phyloP scores from a whole-genome alignment of 2,329 filamentous ascomycete species.

The Xylariaceae sp. region DNA sequence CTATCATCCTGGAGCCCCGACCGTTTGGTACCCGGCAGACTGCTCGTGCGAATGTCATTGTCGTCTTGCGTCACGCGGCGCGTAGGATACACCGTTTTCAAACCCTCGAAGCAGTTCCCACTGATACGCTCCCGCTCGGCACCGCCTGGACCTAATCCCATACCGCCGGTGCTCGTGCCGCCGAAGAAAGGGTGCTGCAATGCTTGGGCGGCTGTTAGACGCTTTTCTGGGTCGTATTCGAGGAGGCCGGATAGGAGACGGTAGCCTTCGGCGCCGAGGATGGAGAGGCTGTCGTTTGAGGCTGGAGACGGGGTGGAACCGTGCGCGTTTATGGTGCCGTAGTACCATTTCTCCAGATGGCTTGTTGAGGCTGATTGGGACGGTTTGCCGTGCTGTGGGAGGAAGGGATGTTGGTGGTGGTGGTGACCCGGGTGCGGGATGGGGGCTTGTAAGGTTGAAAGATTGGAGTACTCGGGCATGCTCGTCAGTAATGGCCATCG shows the following conservation, averaged over 20 bases:
- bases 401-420: constrained; percentile 30
- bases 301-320: constrained; percentile 43
- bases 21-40: constrained; percentile 84
- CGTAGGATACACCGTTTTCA: constrained; percentile 83
- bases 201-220: constrained; percentile 81
- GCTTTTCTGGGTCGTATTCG: constrained; percentile 87
- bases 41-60: constrained; percentile 88
- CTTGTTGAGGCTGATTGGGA: constrained; percentile 33
- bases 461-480: constrained; percentile 81
- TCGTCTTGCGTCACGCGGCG: constrained; percentile 89
- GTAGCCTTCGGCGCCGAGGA: constrained; percentile 71
- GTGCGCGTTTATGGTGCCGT: constrained; percentile 59
- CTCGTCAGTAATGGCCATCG: constrained; percentile 77
- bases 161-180: background rate
- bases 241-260: constrained; percentile 75
- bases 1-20: constrained; percentile 78
- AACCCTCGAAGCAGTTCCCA: constrained; percentile 84
- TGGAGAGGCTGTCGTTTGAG: constrained; percentile 42
- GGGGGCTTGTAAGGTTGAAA: constrained; percentile 52
- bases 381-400: constrained; percentile 29
- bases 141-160: background rate
- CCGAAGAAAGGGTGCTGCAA: constrained; percentile 85
- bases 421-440: constrained; percentile 38
- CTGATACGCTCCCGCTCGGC: constrained; percentile 56
- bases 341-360: constrained; percentile 75